Conservation (phyloP, 2,329 filamentous ascomycete species). For the Emmonsia crescens region DNA sequence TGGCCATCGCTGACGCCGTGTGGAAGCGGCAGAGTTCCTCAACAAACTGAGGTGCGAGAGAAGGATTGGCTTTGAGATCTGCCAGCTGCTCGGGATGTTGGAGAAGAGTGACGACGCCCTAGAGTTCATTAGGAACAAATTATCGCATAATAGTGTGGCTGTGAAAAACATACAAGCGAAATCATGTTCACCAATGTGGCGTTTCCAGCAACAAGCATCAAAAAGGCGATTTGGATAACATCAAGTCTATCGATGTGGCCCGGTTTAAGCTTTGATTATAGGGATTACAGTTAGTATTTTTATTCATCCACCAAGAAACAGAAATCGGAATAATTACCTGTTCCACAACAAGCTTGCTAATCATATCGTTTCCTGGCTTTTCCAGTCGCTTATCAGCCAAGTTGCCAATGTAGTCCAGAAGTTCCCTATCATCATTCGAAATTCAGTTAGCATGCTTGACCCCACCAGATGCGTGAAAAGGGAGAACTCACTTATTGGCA, state of each 20-base stretch:
- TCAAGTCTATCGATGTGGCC: slow-evolving; percentile 22
- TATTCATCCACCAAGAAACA: background rate
- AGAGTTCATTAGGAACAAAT: slow-evolving; percentile 3
- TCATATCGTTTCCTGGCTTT: slow-evolving; percentile 37
- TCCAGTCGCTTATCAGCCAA: slow-evolving; percentile 33
- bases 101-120: slow-evolving; percentile 38
- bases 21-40: slow-evolving; percentile 42
- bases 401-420: slow-evolving; percentile 36
- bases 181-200: slow-evolving; percentile 46
- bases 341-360: slow-evolving; percentile 30
- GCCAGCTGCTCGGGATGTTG: slow-evolving; percentile 35
- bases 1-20: slow-evolving; percentile 38
- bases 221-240: slow-evolving; percentile 38
- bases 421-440: slow-evolving; percentile 21
- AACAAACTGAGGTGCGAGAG: slow-evolving; percentile 32
- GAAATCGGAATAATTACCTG: slow-evolving; percentile 9
- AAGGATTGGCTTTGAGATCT: slow-evolving; percentile 32
- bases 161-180: slow-evolving; percentile 24
- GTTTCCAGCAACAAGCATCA: slow-evolving; percentile 42
- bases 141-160: background rate
- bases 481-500: slow-evolving; percentile 31
- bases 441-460: background rate
- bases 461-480: background rate
- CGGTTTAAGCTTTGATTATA: slow-evolving; percentile 15
- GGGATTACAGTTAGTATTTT: background rate